These are phyloP conservation scores for Flammula alnicola DNA, from an alignment of 1,284 basidiomycete genomes.

Conservation along the genomic window DNA sequence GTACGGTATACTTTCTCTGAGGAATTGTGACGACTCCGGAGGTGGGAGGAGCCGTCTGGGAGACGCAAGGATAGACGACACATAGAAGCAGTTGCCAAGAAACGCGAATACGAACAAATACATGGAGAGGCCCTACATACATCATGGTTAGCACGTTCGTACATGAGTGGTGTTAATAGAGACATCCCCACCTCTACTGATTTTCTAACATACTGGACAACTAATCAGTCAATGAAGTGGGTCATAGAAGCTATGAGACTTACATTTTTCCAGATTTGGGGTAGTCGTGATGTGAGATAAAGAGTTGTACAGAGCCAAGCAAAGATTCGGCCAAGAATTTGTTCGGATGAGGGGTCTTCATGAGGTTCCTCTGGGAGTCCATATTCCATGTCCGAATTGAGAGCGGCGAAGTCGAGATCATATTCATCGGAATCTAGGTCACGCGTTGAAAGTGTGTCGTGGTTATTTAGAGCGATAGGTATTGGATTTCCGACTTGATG, in stretches of 20 bases:
- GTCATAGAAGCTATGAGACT: slow-evolving; percentile 37
- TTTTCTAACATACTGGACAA: slow-evolving; percentile 78
- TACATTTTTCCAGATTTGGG: slow-evolving; percentile 98
- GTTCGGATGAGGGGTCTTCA: slow-evolving; percentile 49
- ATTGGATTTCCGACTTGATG: slow-evolving; percentile 12
- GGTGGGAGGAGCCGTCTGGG: slow-evolving; percentile 58
- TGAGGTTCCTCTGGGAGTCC: slow-evolving; percentile 28
- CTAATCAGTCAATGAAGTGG: neutral
- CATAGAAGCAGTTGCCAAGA: slow-evolving; percentile 89
- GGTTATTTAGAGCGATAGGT: slow-evolving; percentile 10
- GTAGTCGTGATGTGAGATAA: slow-evolving; percentile 89
- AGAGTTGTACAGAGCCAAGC: slow-evolving; percentile 92
- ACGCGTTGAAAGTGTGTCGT: neutral
- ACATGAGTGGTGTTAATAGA: neutral
- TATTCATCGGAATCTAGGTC: slow-evolving; percentile 2
- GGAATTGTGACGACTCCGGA: slow-evolving; percentile 58
- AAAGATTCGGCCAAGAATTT: slow-evolving; percentile 82
- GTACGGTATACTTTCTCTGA: slow-evolving; percentile 78
- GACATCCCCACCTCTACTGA: slow-evolving; percentile 76
- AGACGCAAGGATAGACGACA: slow-evolving; percentile 79
- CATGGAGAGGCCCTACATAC: slow-evolving; percentile 83
- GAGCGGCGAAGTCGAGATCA: slow-evolving; percentile 6
- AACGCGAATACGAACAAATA: slow-evolving; percentile 92
- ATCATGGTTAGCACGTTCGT: slow-evolving; percentile 10
- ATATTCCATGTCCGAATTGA: slow-evolving; percentile 17